Base-by-base conservation (phyloP, 1,284 basidiomycete species). In the Bjerkandera adusta region DNA sequence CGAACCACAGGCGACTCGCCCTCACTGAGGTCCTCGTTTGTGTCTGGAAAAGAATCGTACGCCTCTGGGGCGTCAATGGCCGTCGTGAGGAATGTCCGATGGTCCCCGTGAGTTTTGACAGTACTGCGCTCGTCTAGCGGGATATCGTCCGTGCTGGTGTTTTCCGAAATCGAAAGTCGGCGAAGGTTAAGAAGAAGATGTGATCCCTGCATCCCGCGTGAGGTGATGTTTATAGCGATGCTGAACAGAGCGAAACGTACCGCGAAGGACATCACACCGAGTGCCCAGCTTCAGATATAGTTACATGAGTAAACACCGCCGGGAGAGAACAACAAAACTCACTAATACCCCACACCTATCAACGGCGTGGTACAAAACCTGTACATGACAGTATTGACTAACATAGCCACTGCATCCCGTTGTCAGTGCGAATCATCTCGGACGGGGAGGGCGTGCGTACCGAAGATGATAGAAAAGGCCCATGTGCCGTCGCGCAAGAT, bases 401-500 rank as follows among this genome's bases (percentile, higher is more conserved):
- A 32, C 47, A 55, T 46, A 6, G 50, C 36, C 16, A 50, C 55
- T 55, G 43, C 20, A 10, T 4, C 25, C n/a, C n/a, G n/a, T n/a
- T 15, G n/a, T n/a, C n/a, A n/a, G n/a, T n/a, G n/a, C n/a, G n/a
- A n/a, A n/a, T 10, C n/a, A n/a, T n/a, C n/a, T 27, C 7, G 11
- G 26, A 38, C n/a, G 5, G 10, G 16, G 13, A 26, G 16, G 34
- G 6, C 20, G 12, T 15, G 21, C 52, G 22, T 24, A 56, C 56
- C 47, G 21, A 57, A 55, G 5, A 54, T 47, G 7, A 71, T 44
- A n/a, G 67, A 53, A 51, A 71, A 72, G 1, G 68, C 70, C 71
- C 71, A 73, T 5, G 60, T 64, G 12, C 68, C 68, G 49, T 71
- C 69, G 24, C 65, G 55, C 38, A 68, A 52, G 43, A 70, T 53